A percentile compares a stretch with the other conserved stretches of the same genome.
Evolutionary conservation across 2,329 filamentous ascomycete genomes (phyloP).

Genomic region (Knufia fluminis): DNA sequence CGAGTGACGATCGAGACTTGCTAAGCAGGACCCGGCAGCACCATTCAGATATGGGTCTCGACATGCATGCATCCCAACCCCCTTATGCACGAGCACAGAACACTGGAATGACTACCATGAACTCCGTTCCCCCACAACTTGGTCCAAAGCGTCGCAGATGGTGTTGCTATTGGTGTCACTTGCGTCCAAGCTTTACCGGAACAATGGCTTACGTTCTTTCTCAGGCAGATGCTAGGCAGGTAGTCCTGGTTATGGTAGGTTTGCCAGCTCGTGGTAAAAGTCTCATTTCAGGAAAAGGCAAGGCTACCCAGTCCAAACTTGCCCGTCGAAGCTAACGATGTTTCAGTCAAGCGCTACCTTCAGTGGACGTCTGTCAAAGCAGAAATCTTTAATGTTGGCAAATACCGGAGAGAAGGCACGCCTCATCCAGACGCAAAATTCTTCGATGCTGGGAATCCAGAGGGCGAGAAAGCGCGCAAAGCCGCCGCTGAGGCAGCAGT

Average conservation of each 20-base stretch:
- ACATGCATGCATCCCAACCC: background rate
- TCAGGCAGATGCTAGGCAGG: conserved; percentile 82
- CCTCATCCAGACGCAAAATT: conserved; percentile 89
- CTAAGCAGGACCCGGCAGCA: background rate
- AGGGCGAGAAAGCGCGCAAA: conserved; percentile 79
- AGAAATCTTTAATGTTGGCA: conserved; percentile 94
- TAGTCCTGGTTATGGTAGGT: conserved; percentile 98
- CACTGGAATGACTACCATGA: background rate
- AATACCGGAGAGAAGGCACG: conserved; percentile 80
- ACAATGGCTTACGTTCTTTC: conserved; percentile 21
- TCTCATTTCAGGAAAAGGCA: conserved; percentile 94
- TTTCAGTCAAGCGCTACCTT: conserved; percentile 76
- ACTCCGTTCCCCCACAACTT: background rate
- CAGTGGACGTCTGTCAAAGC: conserved; percentile 93
- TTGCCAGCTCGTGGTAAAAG: conserved; percentile 93
- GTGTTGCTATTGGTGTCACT: background rate
- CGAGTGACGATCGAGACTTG: background rate
- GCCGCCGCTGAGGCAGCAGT: conserved; percentile 88
- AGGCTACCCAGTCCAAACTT: conserved; percentile 6
- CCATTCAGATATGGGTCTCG: conserved; percentile 8
- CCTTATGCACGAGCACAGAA: background rate
- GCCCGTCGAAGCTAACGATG: conserved; percentile 2
- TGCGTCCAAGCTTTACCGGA: background rate
- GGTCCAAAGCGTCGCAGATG: background rate
- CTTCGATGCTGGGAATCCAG: conserved; percentile 82